Conservation (phyloP, 2,329 filamentous ascomycete species). For the Sarocladium strictum region DNA sequence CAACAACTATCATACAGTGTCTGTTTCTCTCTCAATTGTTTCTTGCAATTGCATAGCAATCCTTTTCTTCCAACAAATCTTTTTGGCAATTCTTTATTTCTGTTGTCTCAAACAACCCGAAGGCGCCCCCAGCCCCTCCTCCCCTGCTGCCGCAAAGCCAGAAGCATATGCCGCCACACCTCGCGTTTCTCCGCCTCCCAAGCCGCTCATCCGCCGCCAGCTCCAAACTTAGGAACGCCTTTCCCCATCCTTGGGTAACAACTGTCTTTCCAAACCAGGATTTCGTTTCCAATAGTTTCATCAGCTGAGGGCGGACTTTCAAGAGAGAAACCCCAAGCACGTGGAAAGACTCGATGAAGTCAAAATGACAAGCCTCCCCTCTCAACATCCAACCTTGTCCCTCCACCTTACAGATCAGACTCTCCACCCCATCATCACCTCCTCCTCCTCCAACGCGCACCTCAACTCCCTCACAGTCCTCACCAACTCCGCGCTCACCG, state of each 20-base stretch:
- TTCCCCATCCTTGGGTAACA: too few relatives aligned
- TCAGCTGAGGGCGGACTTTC: not conserved
- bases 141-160: not conserved
- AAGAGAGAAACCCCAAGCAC: not conserved
- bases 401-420: conserved; percentile 52
- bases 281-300: too few relatives aligned
- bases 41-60: not conserved
- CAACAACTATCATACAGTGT: too few relatives aligned
- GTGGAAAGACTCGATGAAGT: conserved; percentile 8
- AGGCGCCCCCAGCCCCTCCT: too few relatives aligned
- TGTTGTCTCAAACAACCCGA: too few relatives aligned
- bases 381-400: conserved; percentile 44
- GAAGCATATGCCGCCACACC: not conserved
- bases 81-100: too few relatives aligned
- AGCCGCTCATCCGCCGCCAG: not conserved
- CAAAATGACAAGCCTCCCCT: conserved; percentile 34
- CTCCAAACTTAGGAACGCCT: not conserved
- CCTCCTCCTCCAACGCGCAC: conserved; percentile 36
- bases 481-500: conserved; percentile 45
- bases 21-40: too few relatives aligned
- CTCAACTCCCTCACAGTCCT: conserved; percentile 47
- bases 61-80: too few relatives aligned
- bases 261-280: too few relatives aligned
- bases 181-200: not conserved
- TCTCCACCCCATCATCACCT: conserved; percentile 52